Base-by-base conservation (phyloP, 2,329 filamentous ascomycete species). In the Beauveria pseudobassiana region DNA sequence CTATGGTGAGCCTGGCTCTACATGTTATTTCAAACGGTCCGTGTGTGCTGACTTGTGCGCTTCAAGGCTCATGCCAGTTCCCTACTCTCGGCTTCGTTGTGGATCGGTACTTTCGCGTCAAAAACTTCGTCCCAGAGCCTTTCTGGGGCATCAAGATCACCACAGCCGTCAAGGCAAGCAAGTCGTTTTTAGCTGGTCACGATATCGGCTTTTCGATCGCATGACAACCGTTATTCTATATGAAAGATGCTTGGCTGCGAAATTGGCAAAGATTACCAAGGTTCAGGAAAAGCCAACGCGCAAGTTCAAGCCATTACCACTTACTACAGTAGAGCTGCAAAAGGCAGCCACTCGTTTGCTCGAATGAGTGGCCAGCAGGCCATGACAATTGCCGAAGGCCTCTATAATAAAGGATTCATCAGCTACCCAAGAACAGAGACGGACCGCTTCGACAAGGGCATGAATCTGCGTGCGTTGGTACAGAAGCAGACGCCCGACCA, bases 391-490 rank as follows among this genome's bases (percentile, higher is more conserved):
- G 95, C 95, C 5, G 95, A 99, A 74, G 79, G 80, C 5, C 83
- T 99, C 2, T 99, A 99, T 77, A 93, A 92, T 53, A 92, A 89
- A 73, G 95, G 95, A 0, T 98, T 93, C 76, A 96, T 99, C 75
- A 97, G 93, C 74, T 99, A 99, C 74, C 95, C 95, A 1, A 87
- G 95, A 74, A 99, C 95, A 0, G 95, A 99, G 74, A 99, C 95
- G 0, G 95, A 99, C 73, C 89, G 93, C 38, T 99, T 98, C 70
- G 93, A 97, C 69, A 86, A 85, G 68, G 93, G 84, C 5, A 97
- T 98, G 78, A 88, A 98, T 71, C 80, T 99, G 22, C 85, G 84
- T 64, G 83, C 82, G 24, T 78, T 99, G 9, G 83, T 97, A 20
- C 85, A 90, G 68, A 97, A 96, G 70, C 95, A 99, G 73, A 86